Percentiles rank a stretch among this genome's conserved stretches.
Evolutionary conservation across 2,329 filamentous ascomycete genomes (phyloP).

Genomic region (Venturia asperata): DNA sequence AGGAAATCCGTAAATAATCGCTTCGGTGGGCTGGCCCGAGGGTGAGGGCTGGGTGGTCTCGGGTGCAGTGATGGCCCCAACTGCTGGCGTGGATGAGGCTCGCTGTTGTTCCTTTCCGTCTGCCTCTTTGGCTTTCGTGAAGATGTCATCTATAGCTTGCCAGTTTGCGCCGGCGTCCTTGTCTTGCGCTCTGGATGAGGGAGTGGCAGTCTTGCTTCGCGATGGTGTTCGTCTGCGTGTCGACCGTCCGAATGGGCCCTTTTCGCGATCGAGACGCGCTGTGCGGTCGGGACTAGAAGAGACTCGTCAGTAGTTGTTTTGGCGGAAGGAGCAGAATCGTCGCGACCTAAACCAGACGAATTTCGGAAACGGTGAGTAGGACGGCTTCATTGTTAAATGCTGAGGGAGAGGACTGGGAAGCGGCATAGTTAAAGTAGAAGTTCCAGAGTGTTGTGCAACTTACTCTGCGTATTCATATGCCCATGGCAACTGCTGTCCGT

Average conservation of each 20-base stretch:
- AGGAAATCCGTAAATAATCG: slow-evolving; percentile 78
- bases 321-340: slow-evolving; percentile 20
- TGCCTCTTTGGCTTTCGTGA: slow-evolving; percentile 26
- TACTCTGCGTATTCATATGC: slow-evolving; percentile 56
- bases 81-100: slow-evolving; percentile 25
- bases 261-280: slow-evolving; percentile 41
- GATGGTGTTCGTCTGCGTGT: slow-evolving; percentile 39
- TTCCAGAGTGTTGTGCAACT: slow-evolving; percentile 27
- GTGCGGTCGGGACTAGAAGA: slow-evolving; percentile 33
- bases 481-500: slow-evolving; percentile 56
- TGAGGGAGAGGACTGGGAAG: neutral
- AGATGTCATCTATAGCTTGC: slow-evolving; percentile 42
- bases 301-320: slow-evolving; percentile 20
- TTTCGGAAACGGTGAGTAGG: slow-evolving; percentile 5
- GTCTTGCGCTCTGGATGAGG: slow-evolving; percentile 50
- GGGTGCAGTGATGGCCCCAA: slow-evolving; percentile 21
- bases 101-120: slow-evolving; percentile 18
- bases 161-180: slow-evolving; percentile 39
- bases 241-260: slow-evolving; percentile 54
- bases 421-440: slow-evolving; percentile 16
- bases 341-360: slow-evolving; percentile 21
- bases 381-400: slow-evolving; percentile 11
- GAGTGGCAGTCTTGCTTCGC: slow-evolving; percentile 50
- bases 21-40: slow-evolving; percentile 57
- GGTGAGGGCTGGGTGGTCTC: slow-evolving; percentile 34